phyloP scores from a whole-genome alignment of 1,284 basidiomycete genomes.

The Pterula multifida region DNA sequence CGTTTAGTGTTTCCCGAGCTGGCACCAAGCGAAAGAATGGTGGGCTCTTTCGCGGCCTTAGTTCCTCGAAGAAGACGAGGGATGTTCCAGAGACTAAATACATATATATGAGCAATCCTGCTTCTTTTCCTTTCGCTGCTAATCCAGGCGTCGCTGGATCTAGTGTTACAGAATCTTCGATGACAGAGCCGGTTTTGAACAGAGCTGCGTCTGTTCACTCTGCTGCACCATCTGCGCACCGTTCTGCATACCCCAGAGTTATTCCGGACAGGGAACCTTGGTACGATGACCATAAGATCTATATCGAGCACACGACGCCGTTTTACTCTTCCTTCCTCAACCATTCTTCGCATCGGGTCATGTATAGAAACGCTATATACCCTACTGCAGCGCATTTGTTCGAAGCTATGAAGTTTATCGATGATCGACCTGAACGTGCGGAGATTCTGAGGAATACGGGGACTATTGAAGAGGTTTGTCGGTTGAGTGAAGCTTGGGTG shows the following conservation, averaged over 20 bases:
- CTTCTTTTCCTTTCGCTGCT: not conserved
- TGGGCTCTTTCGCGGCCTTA: conserved; percentile 11
- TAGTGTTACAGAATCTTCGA: not conserved
- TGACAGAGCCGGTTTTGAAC: not conserved
- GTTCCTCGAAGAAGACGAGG: conserved; percentile 10
- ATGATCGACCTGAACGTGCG: conserved; percentile 25
- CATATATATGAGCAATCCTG: not conserved
- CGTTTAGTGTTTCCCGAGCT: conserved; percentile 9
- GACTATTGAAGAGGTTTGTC: not conserved
- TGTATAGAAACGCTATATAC: conserved; percentile 31
- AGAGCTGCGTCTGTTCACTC: not conserved
- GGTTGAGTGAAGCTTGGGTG: not conserved
- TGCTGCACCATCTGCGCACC: not conserved
- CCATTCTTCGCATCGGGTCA: conserved; percentile 31
- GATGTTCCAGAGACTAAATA: conserved; percentile 4
- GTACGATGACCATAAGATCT: not conserved
- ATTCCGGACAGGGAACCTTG: not conserved
- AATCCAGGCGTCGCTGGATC: not conserved
- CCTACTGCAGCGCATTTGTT: conserved; percentile 43
- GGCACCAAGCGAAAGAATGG: conserved; percentile 7
- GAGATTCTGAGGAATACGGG: conserved; percentile 18
- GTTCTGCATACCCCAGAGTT: not conserved
- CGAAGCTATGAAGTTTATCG: conserved; percentile 41
- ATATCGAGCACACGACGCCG: not conserved
- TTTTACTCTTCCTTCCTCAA: conserved; percentile 24